A percentile compares a stretch with the other conserved stretches of the same genome.
Conservation (phyloP, 257 asterid genomes). For the Asclepias syriaca region DNA sequence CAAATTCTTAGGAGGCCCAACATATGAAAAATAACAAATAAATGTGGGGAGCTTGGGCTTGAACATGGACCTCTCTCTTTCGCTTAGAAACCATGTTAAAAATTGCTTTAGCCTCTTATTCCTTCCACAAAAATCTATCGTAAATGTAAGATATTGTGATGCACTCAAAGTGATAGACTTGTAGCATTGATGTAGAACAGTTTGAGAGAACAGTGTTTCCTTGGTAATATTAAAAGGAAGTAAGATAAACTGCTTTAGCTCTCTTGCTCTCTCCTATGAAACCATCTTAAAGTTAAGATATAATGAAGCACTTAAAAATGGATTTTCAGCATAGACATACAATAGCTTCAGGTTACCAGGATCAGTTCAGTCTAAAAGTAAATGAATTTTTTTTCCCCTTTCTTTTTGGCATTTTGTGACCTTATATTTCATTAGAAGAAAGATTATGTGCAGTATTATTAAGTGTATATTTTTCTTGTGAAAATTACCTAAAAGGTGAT, state of each 20-base stretch:
- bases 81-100: not conserved
- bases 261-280: not conserved
- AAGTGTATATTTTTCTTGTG: not conserved
- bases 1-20: too few species aligned
- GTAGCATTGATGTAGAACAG: not conserved
- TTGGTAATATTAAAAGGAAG: not conserved
- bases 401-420: not conserved
- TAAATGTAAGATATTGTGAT: not conserved
- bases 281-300: not conserved
- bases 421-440: not conserved
- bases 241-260: not conserved
- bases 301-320: not conserved
- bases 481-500: not conserved
- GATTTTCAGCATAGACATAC: not conserved
- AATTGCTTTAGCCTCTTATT: not conserved
- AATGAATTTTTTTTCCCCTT: not conserved
- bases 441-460: not conserved
- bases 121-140: not conserved
- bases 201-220: not conserved
- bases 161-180: not conserved
- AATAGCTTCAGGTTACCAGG: not conserved
- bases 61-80: too few species aligned
- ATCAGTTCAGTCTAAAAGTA: not conserved
- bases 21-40: too few species aligned
- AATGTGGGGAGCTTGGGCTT: too few species aligned